Evolutionary conservation across 805 yeast genomes (phyloP).

Genomic region (Starmerella scarabaei): DNA sequence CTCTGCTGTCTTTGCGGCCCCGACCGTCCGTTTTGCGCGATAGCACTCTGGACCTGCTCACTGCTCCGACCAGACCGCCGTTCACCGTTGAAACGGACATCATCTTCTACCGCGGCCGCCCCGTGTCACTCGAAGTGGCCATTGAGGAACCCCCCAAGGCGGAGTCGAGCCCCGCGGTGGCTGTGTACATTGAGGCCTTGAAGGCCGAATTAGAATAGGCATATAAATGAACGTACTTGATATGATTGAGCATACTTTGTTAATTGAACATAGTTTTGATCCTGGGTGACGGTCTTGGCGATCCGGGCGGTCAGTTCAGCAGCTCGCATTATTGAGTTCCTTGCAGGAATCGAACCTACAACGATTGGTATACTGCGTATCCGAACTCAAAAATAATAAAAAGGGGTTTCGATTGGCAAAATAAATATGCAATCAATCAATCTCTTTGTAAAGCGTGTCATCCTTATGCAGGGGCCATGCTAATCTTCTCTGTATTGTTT

Average conservation of each 20-base stretch:
- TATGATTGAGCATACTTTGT: no score
- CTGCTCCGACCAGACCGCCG: slow-evolving; percentile 35
- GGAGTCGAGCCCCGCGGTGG: slow-evolving; percentile 10
- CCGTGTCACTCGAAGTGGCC: slow-evolving; percentile 14
- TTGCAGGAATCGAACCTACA: slow-evolving; percentile 45
- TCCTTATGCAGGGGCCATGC: slow-evolving; percentile 99
- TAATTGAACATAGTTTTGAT: neutral
- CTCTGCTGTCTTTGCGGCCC: slow-evolving; percentile 32
- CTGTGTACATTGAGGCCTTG: slow-evolving; percentile 10
- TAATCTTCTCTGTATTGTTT: slow-evolving; percentile 99
- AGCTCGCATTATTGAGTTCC: slow-evolving; percentile 25
- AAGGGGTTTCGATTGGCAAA: slow-evolving; percentile 25
- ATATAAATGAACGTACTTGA: neutral
- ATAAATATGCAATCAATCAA: slow-evolving; percentile 58
- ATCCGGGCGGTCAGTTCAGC: no score
- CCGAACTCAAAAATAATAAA: neutral
- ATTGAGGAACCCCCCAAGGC: slow-evolving; percentile 16
- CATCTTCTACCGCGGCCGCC: slow-evolving; percentile 15
- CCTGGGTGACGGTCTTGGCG: neutral
- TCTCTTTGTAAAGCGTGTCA: slow-evolving; percentile 99
- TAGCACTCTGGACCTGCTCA: slow-evolving; percentile 45
- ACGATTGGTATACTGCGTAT: neutral
- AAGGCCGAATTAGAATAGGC: slow-evolving; percentile 4
- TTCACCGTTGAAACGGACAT: slow-evolving; percentile 27
- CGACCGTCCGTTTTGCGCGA: slow-evolving; percentile 36